Conservation (phyloP, 1,284 basidiomycete genomes). For the Malassezia restricta region DNA sequence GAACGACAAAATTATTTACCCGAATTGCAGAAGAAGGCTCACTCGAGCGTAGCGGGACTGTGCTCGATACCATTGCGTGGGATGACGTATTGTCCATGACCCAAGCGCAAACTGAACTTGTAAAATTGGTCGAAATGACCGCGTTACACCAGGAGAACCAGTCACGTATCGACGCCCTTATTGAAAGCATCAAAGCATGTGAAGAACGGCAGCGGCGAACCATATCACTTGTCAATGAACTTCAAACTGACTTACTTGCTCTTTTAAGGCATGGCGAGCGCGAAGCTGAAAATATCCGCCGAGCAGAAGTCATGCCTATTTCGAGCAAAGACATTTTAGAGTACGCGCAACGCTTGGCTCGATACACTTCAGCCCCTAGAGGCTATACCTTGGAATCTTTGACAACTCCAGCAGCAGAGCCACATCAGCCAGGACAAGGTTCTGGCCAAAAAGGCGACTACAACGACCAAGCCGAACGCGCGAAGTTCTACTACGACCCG, state of each 20-base stretch:
- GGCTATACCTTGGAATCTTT: conserved; percentile 20
- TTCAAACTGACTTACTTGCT: conserved; percentile 22
- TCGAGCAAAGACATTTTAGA: conserved; percentile 17
- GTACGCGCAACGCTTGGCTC: conserved; percentile 27
- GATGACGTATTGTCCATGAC: not conserved
- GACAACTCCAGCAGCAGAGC: not conserved
- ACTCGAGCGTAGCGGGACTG: not conserved
- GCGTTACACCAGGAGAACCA: conserved; percentile 25
- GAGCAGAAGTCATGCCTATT: conserved; percentile 20
- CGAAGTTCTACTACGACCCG: conserved; percentile 32
- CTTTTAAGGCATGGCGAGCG: conserved; percentile 16
- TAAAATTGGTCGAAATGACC: conserved; percentile 10
- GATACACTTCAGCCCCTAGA: conserved; percentile 29
- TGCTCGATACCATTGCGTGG: not conserved
- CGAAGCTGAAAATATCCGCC: conserved; percentile 17
- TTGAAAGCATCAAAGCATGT: conserved; percentile 14
- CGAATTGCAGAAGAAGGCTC: not conserved
- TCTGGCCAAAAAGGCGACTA: conserved; percentile 18
- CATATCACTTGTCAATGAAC: conserved; percentile 18
- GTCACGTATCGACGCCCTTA: conserved; percentile 13
- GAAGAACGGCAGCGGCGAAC: conserved; percentile 19
- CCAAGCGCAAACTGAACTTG: not conserved
- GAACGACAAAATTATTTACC: not conserved
- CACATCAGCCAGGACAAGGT: not conserved
- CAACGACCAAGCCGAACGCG: conserved; percentile 25